These are phyloP conservation scores for Raffaelea arxii DNA, from an alignment of 2,329 filamentous ascomycete genomes.

Conservation along the genomic window DNA sequence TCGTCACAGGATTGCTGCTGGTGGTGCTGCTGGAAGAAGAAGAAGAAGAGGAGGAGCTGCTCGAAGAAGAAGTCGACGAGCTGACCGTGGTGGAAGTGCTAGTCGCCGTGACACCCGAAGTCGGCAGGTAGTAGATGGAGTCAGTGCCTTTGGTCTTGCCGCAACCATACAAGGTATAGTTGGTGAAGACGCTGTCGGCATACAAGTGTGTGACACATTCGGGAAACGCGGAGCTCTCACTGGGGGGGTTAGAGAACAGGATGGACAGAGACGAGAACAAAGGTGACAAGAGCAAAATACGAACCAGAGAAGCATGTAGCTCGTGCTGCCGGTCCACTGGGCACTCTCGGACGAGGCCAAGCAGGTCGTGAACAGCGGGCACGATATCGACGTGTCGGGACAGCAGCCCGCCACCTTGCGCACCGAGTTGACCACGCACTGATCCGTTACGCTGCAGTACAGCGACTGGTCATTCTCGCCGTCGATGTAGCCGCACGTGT, in stretches of 20 bases:
- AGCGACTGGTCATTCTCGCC: constrained; percentile 15
- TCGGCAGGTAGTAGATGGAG: constrained; percentile 13
- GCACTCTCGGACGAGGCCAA: constrained; percentile 15
- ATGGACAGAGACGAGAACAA: background rate
- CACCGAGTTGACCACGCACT: constrained; percentile 20
- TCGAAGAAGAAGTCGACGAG: constrained; percentile 1
- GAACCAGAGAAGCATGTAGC: constrained; percentile 22
- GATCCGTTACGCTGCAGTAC: constrained; percentile 17
- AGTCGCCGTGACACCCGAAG: background rate
- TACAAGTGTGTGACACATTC: constrained; percentile 23
- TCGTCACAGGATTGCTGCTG: background rate
- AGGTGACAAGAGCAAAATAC: constrained; percentile 3
- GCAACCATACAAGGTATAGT: constrained; percentile 22
- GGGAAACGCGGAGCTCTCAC: constrained; percentile 14
- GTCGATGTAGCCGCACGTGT: constrained; percentile 23
- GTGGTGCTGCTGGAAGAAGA: background rate
- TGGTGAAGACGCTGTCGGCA: constrained; percentile 12
- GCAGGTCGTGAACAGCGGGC: constrained; percentile 19
- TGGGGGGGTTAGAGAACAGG: constrained; percentile 1
- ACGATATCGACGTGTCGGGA: constrained; percentile 13
- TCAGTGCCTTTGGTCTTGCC: constrained; percentile 14
- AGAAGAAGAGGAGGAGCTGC: background rate
- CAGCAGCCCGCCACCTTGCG: constrained; percentile 22
- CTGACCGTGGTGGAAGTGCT: background rate
- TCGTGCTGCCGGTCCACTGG: constrained; percentile 15